phyloP scores from a whole-genome alignment of 2,329 filamentous ascomycete genomes.

The Fusarium udum region DNA sequence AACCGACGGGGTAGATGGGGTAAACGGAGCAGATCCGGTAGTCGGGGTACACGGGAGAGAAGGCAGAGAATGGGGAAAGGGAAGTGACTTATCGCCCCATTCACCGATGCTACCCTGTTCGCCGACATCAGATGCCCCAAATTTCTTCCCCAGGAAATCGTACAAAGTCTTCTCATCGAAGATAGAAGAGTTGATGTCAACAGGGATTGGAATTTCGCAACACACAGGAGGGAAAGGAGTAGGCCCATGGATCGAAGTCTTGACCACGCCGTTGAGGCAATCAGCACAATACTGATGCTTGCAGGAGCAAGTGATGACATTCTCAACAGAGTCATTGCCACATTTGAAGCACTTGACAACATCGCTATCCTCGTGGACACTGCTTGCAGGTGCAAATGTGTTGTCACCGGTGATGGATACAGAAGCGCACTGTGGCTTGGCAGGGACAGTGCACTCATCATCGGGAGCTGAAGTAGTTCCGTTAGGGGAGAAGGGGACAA shows the following conservation, averaged over 20 bases:
- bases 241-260: neutral
- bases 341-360: neutral
- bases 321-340: no score
- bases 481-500: no score
- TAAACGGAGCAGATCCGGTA: neutral
- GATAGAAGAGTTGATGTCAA: neutral
- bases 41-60: neutral
- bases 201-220: neutral
- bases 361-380: neutral
- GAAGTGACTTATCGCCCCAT: neutral
- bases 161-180: neutral
- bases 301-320: neutral
- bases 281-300: conserved; percentile 3
- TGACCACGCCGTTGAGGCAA: neutral
- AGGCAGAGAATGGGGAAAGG: neutral
- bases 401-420: neutral
- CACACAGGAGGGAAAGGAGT: conserved; percentile 11
- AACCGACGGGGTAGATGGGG: neutral
- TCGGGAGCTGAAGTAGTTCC: no score
- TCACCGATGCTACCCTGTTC: neutral
- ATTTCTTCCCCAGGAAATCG: neutral
- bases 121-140: neutral
- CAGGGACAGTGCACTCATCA: neutral
- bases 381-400: neutral
- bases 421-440: neutral